A percentile compares a stretch with the other conserved stretches of the same genome.
phyloP scores from a whole-genome alignment of 129 eudicot species.

The Calendula officinalis region DNA sequence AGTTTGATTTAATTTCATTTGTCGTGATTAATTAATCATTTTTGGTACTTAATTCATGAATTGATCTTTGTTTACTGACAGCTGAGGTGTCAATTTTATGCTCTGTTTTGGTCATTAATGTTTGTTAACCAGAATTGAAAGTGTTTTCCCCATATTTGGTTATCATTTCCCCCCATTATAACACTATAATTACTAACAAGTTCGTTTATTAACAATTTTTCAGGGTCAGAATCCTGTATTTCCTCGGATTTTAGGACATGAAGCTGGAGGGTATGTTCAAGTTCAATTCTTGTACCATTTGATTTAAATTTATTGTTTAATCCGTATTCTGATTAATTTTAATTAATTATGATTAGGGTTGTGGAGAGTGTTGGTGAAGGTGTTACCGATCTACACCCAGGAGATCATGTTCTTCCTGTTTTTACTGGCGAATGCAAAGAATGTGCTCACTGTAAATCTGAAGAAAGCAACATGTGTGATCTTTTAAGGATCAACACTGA shows the following conservation, averaged over 20 bases:
- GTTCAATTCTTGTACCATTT: not conserved
- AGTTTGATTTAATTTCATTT: not conserved
- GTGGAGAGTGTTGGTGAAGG: slow-evolving; percentile 95
- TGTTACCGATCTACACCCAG: slow-evolving; percentile 63
- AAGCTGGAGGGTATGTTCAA: slow-evolving; percentile 83
- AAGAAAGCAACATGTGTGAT: slow-evolving; percentile 86
- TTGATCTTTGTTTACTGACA: too few species aligned
- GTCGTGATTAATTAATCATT: not conserved
- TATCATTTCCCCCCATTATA: too few species aligned
- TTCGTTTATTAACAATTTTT: not conserved
- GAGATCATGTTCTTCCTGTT: slow-evolving; percentile 90
- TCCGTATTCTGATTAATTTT: not conserved
- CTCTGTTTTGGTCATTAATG: too few species aligned
- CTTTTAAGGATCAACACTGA: slow-evolving; percentile 83
- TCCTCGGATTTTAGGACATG: slow-evolving; percentile 84
- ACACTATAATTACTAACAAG: not conserved
- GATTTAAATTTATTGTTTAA: not conserved
- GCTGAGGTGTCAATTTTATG: too few species aligned
- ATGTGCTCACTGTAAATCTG: slow-evolving; percentile 79
- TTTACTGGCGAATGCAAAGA: slow-evolving; percentile 87
- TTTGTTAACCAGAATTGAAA: too few species aligned
- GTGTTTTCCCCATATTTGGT: too few species aligned
- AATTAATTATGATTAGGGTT: slow-evolving; percentile 33
- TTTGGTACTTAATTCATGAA: too few species aligned
- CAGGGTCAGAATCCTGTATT: slow-evolving; percentile 81